Conservation (phyloP, 192 early-diverging fungal genomes). For the Neocallimastix lanati region DNA sequence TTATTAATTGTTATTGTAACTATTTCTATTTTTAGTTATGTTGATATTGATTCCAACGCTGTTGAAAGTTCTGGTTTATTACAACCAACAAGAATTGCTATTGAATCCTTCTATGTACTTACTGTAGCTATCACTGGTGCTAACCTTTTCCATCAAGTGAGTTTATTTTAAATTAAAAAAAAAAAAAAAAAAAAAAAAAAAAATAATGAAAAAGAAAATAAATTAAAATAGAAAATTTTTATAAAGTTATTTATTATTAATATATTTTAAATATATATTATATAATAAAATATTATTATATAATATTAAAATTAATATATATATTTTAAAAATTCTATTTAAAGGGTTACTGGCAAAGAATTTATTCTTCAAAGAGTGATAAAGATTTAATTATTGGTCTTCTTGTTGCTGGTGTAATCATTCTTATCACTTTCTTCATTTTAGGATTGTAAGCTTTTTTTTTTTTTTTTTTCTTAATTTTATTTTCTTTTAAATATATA, state of each 20-base stretch:
- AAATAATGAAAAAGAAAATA: too few species aligned
- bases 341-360: slow-evolving; percentile 48
- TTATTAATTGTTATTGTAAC: slow-evolving; percentile 25
- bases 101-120: slow-evolving; percentile 40
- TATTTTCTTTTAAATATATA: background rate
- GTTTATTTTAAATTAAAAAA: slow-evolving; percentile 3
- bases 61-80: slow-evolving; percentile 27
- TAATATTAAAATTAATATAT: background rate
- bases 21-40: slow-evolving; percentile 29
- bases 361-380: slow-evolving; percentile 45
- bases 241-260: too few species aligned
- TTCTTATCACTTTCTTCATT: background rate
- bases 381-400: slow-evolving; percentile 35
- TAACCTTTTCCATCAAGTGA: slow-evolving; percentile 42
- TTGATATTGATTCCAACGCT: slow-evolving; percentile 22
- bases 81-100: slow-evolving; percentile 42
- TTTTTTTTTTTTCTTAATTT: background rate
- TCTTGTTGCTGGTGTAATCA: slow-evolving; percentile 11
- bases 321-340: slow-evolving; percentile 1
- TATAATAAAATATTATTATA: background rate
- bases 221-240: too few species aligned
- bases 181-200: too few species aligned
- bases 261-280: too few species aligned
- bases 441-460: background rate
- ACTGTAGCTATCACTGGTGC: slow-evolving; percentile 38